phyloP scores from a whole-genome alignment of 495 filamentous ascomycete genomes.

The Hyaloscypha finlandica region DNA sequence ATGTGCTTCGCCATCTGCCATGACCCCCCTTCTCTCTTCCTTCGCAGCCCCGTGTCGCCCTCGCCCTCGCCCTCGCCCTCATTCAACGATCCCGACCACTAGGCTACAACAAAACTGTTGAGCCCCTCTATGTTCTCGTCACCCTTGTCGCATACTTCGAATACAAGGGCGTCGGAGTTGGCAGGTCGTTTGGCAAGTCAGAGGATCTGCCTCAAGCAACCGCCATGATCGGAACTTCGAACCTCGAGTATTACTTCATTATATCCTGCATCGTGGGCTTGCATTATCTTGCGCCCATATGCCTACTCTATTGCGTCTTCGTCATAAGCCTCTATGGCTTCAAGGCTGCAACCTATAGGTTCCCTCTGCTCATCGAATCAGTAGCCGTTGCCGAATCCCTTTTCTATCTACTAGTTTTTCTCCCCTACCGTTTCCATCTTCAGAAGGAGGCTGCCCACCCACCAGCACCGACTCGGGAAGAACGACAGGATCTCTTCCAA shows the following conservation, averaged over 20 bases:
- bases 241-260: slow-evolving; percentile 29
- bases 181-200: background rate
- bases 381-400: slow-evolving; percentile 44
- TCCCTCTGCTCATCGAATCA: slow-evolving; percentile 33
- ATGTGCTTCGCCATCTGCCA: background rate
- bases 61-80: background rate
- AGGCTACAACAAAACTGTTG: background rate
- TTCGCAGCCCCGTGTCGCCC: background rate
- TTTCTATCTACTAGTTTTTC: slow-evolving; percentile 57
- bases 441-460: slow-evolving; percentile 56
- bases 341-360: slow-evolving; percentile 29
- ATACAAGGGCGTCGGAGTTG: background rate
- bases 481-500: slow-evolving; percentile 52
- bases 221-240: slow-evolving; percentile 35
- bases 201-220: background rate
- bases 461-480: slow-evolving; percentile 39
- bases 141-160: background rate
- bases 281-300: slow-evolving; percentile 54
- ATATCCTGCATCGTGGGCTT: slow-evolving; percentile 47
- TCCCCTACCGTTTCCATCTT: slow-evolving; percentile 52
- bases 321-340: slow-evolving; percentile 37
- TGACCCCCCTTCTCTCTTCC: background rate
- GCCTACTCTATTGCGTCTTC: slow-evolving; percentile 44
- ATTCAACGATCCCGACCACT: background rate
- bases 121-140: background rate